Base-by-base conservation (phyloP, 805 yeast species). In the Zygoascus flipseniorum region DNA sequence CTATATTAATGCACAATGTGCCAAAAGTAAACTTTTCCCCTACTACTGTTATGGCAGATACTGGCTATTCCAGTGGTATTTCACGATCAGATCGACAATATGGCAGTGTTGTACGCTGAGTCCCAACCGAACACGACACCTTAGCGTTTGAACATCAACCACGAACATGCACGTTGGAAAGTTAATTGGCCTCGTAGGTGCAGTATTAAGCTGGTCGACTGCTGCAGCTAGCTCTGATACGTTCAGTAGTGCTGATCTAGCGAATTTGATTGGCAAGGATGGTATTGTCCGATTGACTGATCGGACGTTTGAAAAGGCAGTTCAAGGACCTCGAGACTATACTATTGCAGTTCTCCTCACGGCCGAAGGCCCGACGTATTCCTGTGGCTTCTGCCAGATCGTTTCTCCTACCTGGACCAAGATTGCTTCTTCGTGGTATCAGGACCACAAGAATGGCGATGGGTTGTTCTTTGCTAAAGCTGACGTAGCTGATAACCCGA, bases 351-450 rank as follows among this genome's bases (percentile, higher is more conserved):
- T 82, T 32, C 75, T 84, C 53, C 70, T 92, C 56, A 86, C 97
- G 0, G 89, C 97, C 2, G 78, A 83, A 9, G 76, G 82, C 48
- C 76, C 88, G 1, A 79, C 80, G 56, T 78, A 90, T 63, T 87
- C 86, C 11, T 93, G 99, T 72, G 72, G 73, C 1, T 72, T 86
- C 50, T 93, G 99, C 76, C 60, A 71, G 9, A 81, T 82, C 44
- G 77, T 86, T 60, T 80, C 76, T 26, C 95, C 97, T 1, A 78
- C 77, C 44, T 86, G 68, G 62, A 77, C 77, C 16, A 64, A 69
- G 44, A 68, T 89, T 43, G 95, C 87, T 8, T 62, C 72, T 48
- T 82, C 90, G 23, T 86, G 85, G 83, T 64, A 70, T 53, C 64
- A 74, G 41, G 82, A 78, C 44, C 82, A 79, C 61, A 85, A 88